Conservation (phyloP, 495 filamentous ascomycete species). For the Patellaria atrata region DNA sequence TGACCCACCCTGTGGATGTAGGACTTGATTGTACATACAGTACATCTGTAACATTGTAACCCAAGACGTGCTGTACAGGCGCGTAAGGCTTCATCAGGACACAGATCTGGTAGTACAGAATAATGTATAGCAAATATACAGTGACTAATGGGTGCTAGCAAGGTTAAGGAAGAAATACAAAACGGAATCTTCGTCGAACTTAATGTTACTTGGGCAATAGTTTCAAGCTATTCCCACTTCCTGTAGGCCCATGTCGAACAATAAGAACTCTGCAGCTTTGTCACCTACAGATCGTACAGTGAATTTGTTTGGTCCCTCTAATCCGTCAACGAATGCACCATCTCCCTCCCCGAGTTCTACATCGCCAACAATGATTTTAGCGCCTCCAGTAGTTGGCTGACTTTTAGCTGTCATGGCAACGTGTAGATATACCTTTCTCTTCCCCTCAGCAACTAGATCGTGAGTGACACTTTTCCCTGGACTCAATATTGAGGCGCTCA, state of each 20-base stretch:
- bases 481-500: constrained; percentile 50
- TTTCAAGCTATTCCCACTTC: no score
- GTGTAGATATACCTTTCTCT: constrained; percentile 62
- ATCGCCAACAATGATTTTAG: constrained; percentile 52
- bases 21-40: no score
- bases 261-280: constrained; percentile 25
- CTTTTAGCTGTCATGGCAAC: constrained; percentile 43
- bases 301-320: constrained; percentile 21
- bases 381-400: constrained; percentile 45
- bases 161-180: no score
- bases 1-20: no score
- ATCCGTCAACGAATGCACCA: constrained; percentile 47
- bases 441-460: constrained; percentile 44
- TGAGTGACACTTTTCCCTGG: constrained; percentile 31
- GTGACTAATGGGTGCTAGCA: no score
- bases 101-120: no score
- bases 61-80: no score
- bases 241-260: constrained; percentile 31
- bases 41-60: no score
- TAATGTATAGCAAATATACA: no score
- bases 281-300: constrained; percentile 26
- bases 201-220: no score
- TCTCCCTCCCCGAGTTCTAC: constrained; percentile 54
- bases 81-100: no score
- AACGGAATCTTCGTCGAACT: no score